Percentiles rank a stretch among this genome's conserved stretches.
phyloP scores from a whole-genome alignment of 2,329 filamentous ascomycete species.

The Ambrosiella cleistominuta region DNA sequence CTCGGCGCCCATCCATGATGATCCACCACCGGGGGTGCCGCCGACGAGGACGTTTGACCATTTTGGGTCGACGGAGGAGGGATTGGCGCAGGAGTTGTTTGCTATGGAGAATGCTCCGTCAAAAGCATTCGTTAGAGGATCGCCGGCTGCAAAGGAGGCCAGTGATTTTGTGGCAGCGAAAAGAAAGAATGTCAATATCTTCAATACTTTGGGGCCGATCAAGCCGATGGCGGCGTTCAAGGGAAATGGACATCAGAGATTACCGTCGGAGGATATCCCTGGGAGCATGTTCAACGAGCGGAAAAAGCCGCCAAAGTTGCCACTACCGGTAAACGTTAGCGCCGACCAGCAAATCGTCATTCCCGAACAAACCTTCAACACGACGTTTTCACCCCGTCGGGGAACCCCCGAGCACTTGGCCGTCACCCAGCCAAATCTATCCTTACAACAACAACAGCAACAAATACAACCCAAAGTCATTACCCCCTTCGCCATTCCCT shows the following conservation, averaged over 20 bases:
- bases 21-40: neutral
- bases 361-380: neutral
- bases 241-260: slow-evolving; percentile 3
- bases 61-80: slow-evolving; percentile 10
- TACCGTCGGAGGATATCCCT: slow-evolving; percentile 6
- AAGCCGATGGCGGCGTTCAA: neutral
- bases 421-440: neutral
- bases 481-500: neutral
- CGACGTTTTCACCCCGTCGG: neutral
- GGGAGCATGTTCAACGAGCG: neutral
- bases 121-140: slow-evolving; percentile 13
- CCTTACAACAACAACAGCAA: too few relatives aligned
- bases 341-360: neutral
- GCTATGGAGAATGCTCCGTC: slow-evolving; percentile 14
- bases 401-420: neutral
- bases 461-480: neutral
- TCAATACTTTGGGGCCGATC: neutral
- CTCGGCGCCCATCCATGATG: slow-evolving; percentile 23
- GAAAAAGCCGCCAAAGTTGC: slow-evolving; percentile 6
- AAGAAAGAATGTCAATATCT: neutral
- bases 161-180: neutral
- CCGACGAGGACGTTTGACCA: slow-evolving; percentile 6
- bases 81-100: slow-evolving; percentile 3
- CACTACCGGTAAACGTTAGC: neutral
- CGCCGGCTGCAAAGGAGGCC: neutral